Conservation (phyloP, 2,329 filamentous ascomycete species). For the Rutstroemia sydowiana region DNA sequence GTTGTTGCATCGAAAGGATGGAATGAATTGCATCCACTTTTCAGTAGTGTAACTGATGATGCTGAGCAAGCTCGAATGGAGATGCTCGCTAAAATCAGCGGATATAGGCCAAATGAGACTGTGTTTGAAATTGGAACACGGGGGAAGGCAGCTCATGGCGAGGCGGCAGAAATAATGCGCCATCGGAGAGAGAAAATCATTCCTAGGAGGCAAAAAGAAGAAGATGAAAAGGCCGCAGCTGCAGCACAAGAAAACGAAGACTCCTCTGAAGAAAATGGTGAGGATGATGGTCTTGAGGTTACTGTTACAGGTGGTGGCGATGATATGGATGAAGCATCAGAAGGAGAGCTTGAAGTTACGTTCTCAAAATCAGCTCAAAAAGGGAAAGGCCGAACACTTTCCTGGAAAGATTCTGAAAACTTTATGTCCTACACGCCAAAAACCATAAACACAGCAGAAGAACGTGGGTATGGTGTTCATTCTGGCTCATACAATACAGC, state of each 20-base stretch:
- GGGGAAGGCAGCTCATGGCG: constrained; percentile 52
- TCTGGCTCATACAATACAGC: constrained; percentile 55
- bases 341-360: constrained; percentile 60
- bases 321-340: constrained; percentile 52
- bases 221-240: constrained; percentile 34
- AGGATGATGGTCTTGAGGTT: constrained; percentile 33
- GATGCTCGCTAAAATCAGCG: constrained; percentile 83
- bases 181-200: constrained; percentile 63
- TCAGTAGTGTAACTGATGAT: constrained; percentile 59
- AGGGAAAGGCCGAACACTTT: constrained; percentile 48
- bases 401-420: constrained; percentile 77
- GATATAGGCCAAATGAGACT: constrained; percentile 83
- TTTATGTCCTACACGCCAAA: constrained; percentile 96
- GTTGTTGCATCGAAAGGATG: constrained; percentile 64
- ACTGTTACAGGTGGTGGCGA: constrained; percentile 29
- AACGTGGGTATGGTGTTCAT: constrained; percentile 88
- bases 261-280: constrained; percentile 19
- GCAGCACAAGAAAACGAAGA: constrained; percentile 26
- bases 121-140: constrained; percentile 89
- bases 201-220: constrained; percentile 38
- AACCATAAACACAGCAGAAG: constrained; percentile 72
- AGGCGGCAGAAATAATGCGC: constrained; percentile 70
- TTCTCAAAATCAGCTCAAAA: constrained; percentile 52
- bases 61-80: constrained; percentile 67
- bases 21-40: constrained; percentile 71